phyloP scores from a whole-genome alignment of 2,329 filamentous ascomycete species.

The Paecilomyces variotii region DNA sequence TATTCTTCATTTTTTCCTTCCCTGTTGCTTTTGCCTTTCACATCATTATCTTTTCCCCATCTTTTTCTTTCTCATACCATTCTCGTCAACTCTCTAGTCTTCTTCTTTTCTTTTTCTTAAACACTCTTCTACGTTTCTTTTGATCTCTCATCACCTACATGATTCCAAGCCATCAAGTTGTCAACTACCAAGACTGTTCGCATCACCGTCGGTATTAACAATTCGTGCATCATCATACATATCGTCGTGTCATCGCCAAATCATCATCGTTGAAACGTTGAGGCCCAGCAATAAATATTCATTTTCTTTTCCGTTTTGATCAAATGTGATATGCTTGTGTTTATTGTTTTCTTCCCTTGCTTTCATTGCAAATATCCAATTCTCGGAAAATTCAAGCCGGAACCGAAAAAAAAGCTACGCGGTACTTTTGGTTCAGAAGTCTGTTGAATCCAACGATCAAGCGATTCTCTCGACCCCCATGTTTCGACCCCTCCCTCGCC shows the following conservation, averaged over 20 bases:
- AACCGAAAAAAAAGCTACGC: not conserved
- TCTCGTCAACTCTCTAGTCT: conserved; percentile 20
- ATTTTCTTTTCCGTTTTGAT: not conserved
- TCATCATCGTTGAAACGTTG: not conserved
- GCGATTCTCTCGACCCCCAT: not conserved
- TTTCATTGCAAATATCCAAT: not conserved
- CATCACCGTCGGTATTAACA: not conserved
- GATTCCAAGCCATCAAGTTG: conserved; percentile 11
- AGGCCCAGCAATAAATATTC: not conserved
- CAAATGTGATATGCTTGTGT: not conserved
- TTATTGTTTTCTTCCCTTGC: not conserved
- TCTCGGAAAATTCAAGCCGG: not conserved
- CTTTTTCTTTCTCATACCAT: conserved; percentile 12
- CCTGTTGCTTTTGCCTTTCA: conserved; percentile 9
- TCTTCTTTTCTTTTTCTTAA: conserved; percentile 9
- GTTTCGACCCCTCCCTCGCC: not conserved
- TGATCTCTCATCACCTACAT: conserved; percentile 11
- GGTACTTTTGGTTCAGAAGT: not conserved
- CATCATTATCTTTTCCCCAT: conserved; percentile 10
- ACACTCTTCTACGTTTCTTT: conserved; percentile 12
- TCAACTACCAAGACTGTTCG: conserved; percentile 1
- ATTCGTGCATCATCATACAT: not conserved
- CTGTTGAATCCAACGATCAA: not conserved
- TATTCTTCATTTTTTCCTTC: conserved; percentile 10
- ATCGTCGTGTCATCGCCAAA: not conserved